Base-by-base conservation (phyloP, 257 asterid genomes). In the Vinca minor region DNA sequence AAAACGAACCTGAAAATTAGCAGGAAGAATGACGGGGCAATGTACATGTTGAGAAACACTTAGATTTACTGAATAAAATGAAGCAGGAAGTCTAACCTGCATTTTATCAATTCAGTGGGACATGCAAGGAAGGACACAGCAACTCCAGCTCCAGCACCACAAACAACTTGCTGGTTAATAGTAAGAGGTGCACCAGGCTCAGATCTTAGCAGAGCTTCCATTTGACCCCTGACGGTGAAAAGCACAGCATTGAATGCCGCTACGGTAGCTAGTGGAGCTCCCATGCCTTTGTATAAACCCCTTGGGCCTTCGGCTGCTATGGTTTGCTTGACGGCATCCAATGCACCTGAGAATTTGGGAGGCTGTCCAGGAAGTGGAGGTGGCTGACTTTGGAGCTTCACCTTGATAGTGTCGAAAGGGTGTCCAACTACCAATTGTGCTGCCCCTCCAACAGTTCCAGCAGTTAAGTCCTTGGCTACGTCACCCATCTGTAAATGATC, bases 361-460 rank as follows among this genome's bases (percentile, higher is more conserved):
- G 70, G 80, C 78, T 85, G 91, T 8, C 98, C 95, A 5, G 95
- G 88, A 68, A 81, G 78, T 17, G 95, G 96, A 61, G 82, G 62
- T 17, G 96, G 98, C 69, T 87, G 96, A 73, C 98, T 92, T 75
- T 92, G 98, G 80, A 91, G 96, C 84, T 88, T 91, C 60, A 91
- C 98, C 74, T 91, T 91, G 35, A 92, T 91, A 68, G 98, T 91
- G 74, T 91, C 98, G 29, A 91, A 91, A 55, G 98, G 96, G 84
- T 91, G 98, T 29, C 98, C 98, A n/a, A 70, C 71, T 73, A 91
- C 64, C 85, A 91, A 71, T 55, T 88, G 95, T 13, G 95, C 88
- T 31, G 90, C 96, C 75, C 98, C 98, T 69, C 96, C 98, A 44
- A 88, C 84, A 5, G 95, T 82, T 26, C 95, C 95, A 31, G 95